phyloP scores from a whole-genome alignment of 225 moss, liverwort and hornwort genomes.

The Lunularia cruciata region DNA sequence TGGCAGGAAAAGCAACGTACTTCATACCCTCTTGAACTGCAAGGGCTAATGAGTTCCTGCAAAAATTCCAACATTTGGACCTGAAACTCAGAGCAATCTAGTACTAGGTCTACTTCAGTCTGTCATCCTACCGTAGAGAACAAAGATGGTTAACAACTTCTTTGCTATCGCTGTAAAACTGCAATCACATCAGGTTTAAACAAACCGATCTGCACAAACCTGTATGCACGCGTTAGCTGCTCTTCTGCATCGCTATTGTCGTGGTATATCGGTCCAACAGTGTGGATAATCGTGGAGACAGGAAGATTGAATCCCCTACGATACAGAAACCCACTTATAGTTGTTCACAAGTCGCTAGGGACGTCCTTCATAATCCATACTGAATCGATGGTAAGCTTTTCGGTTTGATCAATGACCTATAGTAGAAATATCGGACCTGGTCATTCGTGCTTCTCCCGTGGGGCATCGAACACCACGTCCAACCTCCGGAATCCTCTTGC shows the following conservation, averaged over 20 bases:
- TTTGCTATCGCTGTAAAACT: no score
- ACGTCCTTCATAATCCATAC: no score
- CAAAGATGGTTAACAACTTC: no score
- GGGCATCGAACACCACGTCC: slow-evolving; percentile 69
- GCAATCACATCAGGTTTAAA: not conserved
- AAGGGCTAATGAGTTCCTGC: slow-evolving; percentile 46
- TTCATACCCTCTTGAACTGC: slow-evolving; percentile 51
- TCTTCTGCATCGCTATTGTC: slow-evolving; percentile 25
- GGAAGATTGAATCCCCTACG: slow-evolving; percentile 66
- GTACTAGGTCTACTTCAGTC: no score
- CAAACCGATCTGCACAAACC: no score
- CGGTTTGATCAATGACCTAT: not conserved
- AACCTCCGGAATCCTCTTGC: slow-evolving; percentile 51
- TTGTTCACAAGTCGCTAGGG: not conserved
- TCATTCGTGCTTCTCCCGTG: slow-evolving; percentile 63
- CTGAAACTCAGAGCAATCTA: no score
- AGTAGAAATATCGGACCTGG: slow-evolving; percentile 38
- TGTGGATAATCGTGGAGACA: slow-evolving; percentile 65
- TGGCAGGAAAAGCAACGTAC: slow-evolving; percentile 85
- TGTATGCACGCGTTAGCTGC: slow-evolving; percentile 51
- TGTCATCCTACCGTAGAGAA: no score
- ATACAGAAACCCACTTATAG: not conserved
- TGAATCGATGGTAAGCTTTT: not conserved
- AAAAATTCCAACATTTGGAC: not conserved
- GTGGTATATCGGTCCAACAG: slow-evolving; percentile 74